Evolutionary conservation across 768 basidiomycete species (phyloP), one percentile per base, ranked within the genome.

Genomic region (Butyriboletus loyo): DNA sequence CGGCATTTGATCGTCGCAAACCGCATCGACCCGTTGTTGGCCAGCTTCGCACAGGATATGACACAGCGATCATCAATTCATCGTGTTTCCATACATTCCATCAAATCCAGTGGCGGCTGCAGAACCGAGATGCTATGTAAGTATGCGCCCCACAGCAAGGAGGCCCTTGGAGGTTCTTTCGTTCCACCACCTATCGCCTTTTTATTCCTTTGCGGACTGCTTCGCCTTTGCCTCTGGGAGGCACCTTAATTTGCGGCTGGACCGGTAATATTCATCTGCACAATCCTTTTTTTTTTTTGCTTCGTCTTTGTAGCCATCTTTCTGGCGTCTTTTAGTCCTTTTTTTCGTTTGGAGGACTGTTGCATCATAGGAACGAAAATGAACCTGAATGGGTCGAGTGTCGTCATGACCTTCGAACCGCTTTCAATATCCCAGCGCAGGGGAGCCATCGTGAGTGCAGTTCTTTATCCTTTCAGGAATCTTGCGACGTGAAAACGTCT

Each of bases 221-320:
- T 71, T 68, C 67, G 62, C 64, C 50, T 55, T 57, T 47, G 8
- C 69, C 67, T 71, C 67, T 69, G 65, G 47, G 44, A 69, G 69
- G 67, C 46, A 31, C 36, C 13, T 59, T n/a, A n/a, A n/a, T 60
- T 42, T 36, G 57, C 67, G 56, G 69, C 67, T 58, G 57, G 60
- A 47, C 61, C 61, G 56, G 50, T 39, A 35, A 37, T 35, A 42
- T 49, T 48, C 53, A 21, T 53, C 44, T 34, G 32, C 19, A 22
- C 42, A n/a, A n/a, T n/a, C n/a, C n/a, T 0, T 37, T 49, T 58
- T 31, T 15, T 47, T 50, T 9, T 55, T 57, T 36, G 15, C 34
- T 42, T 38, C 14, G 10, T 46, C 24, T 28, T 57, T 7, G 2
- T 27, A 34, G 22, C 49, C 31, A 52, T 34, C n/a, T 31, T 14